phyloP scores from a whole-genome alignment of 2,329 filamentous ascomycete species.

The Fusarium graminum region DNA sequence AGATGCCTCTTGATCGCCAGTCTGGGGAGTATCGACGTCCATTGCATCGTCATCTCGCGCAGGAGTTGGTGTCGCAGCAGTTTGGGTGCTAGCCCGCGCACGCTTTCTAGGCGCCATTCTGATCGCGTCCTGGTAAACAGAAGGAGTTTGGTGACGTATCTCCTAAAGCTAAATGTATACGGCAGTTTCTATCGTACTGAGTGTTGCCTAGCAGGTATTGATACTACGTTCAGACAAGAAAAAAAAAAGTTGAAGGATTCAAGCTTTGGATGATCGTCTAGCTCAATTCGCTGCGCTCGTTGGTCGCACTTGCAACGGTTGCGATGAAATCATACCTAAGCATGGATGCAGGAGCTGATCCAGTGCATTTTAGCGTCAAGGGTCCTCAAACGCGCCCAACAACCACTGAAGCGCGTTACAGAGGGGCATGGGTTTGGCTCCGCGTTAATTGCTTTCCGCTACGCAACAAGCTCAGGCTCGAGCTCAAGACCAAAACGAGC shows the following conservation, averaged over 20 bases:
- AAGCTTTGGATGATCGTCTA: conserved; percentile 17
- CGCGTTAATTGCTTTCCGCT: conserved; percentile 34
- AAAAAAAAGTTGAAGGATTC: conserved; percentile 19
- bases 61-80: conserved; percentile 69
- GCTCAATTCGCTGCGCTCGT: conserved; percentile 5
- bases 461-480: conserved; percentile 11
- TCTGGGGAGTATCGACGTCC: conserved; percentile 69
- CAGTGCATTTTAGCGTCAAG: conserved; percentile 25
- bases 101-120: conserved; percentile 79
- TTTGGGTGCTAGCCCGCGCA: conserved; percentile 66
- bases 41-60: conserved; percentile 70
- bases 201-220: neutral
- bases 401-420: conserved; percentile 38
- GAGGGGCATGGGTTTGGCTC: conserved; percentile 18
- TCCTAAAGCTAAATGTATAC: neutral
- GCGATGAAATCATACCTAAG: conserved; percentile 39
- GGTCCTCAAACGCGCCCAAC: conserved; percentile 28
- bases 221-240: conserved; percentile 1
- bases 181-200: neutral
- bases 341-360: conserved; percentile 3
- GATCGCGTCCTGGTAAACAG: conserved; percentile 1
- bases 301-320: neutral
- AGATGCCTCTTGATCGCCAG: conserved; percentile 61
- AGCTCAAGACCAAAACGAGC: conserved; percentile 5
- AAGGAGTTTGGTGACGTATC: neutral